These are phyloP conservation scores for Mallotus japonicus DNA, from an alignment of 441 rosid species.

Conservation along the genomic window DNA sequence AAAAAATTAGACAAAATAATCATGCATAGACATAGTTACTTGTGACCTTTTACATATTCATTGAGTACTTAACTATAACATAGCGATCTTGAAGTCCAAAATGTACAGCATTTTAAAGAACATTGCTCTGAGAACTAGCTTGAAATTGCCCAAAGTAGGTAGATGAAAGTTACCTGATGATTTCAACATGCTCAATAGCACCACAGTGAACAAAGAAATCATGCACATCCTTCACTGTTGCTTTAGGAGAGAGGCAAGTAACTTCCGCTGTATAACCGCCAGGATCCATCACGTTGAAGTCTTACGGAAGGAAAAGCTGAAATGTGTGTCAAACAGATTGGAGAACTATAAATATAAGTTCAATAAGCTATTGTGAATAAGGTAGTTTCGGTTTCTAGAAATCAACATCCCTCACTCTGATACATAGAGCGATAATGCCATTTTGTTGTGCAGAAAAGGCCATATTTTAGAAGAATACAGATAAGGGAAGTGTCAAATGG, in stretches of 20 bases:
- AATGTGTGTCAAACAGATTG: slow-evolving; percentile 14
- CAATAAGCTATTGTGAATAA: slow-evolving; percentile 8
- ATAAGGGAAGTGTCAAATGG: slow-evolving; percentile 25
- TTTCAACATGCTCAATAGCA: slow-evolving; percentile 57
- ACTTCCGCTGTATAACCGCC: slow-evolving; percentile 75
- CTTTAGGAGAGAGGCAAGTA: slow-evolving; percentile 64
- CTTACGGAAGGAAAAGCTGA: neutral
- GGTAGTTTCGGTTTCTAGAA: slow-evolving; percentile 17
- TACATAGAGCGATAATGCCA: slow-evolving; percentile 8
- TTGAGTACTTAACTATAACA: too few relatives aligned
- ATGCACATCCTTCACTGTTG: slow-evolving; percentile 60
- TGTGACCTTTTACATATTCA: too few relatives aligned
- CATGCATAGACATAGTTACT: too few relatives aligned
- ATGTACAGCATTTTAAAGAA: too few relatives aligned
- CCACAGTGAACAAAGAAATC: slow-evolving; percentile 78
- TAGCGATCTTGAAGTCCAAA: too few relatives aligned
- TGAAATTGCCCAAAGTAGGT: too few relatives aligned
- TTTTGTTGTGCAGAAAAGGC: slow-evolving; percentile 15
- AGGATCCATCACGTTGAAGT: slow-evolving; percentile 48
- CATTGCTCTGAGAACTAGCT: too few relatives aligned
- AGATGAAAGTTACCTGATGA: slow-evolving; percentile 47
- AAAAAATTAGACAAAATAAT: too few relatives aligned
- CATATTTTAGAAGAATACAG: slow-evolving; percentile 19
- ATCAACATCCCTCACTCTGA: slow-evolving; percentile 23
- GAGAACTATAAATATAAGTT: slow-evolving; percentile 16